Evolutionary conservation across 2,329 filamentous ascomycete genomes (phyloP).

Genomic region (Ophiostoma fasciatum): DNA sequence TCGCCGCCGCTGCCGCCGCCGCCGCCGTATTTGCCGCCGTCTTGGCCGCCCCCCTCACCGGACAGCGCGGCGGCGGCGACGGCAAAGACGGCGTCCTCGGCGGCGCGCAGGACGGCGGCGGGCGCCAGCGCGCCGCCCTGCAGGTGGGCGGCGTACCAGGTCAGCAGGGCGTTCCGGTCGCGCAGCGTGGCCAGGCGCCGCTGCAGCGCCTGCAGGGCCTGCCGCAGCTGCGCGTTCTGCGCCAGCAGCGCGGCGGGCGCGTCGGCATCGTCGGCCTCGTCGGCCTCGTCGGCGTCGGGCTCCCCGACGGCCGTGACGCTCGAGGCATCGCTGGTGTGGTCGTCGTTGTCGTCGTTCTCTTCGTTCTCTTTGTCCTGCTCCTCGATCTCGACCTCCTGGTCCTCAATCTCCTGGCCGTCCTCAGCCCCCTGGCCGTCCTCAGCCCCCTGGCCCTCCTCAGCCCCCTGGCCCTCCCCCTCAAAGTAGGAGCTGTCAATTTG

Average conservation of each 20-base stretch:
- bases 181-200: background rate
- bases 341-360: background rate
- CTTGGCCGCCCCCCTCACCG: no score
- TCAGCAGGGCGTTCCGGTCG: conserved; percentile 3
- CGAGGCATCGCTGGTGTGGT: background rate
- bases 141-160: conserved; percentile 2
- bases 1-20: no score
- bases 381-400: no score
- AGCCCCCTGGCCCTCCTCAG: no score
- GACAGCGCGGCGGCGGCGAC: no score
- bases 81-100: background rate
- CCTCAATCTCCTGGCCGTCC: no score
- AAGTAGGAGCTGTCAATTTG: background rate
- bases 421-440: no score
- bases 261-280: background rate
- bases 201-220: background rate
- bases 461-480: no score
- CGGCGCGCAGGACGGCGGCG: background rate
- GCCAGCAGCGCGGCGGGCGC: background rate
- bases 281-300: background rate
- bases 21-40: no score
- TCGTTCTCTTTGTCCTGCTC: no score
- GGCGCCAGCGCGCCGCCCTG: background rate
- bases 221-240: background rate
- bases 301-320: background rate